Conservation (phyloP, 352 stramenopile genomes). For the Phytopythium mirpurense region DNA sequence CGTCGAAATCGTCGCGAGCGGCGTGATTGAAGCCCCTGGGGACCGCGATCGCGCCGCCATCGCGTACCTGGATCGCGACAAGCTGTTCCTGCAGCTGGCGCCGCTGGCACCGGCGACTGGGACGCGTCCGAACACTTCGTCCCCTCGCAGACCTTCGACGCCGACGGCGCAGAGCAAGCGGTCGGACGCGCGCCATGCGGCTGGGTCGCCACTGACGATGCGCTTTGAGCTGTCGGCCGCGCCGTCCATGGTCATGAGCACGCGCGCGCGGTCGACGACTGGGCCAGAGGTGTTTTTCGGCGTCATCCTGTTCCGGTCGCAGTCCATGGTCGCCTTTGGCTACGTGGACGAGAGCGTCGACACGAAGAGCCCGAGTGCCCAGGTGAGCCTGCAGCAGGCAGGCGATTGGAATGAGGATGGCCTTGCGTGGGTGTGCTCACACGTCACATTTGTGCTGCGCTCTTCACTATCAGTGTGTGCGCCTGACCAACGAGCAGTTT, state of each 20-base stretch:
- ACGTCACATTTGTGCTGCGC: not conserved
- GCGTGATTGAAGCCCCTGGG: conserved; percentile 32
- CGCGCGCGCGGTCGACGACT: conserved; percentile 23
- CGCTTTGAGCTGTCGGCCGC: conserved; percentile 57
- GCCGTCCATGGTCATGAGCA: conserved; percentile 45
- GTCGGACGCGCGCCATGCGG: conserved; percentile 2
- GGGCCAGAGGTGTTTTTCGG: conserved; percentile 39
- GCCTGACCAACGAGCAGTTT: conserved; percentile 59
- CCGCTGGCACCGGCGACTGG: conserved; percentile 4
- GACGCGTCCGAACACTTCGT: not conserved
- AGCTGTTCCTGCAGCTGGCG: conserved; percentile 23
- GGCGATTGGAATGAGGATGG: too few species aligned
- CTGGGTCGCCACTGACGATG: conserved; percentile 3
- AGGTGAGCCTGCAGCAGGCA: too few species aligned
- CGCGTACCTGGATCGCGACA: conserved; percentile 37
- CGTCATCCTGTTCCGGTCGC: conserved; percentile 52
- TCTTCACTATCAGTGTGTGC: conserved; percentile 19
- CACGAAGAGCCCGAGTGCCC: not conserved
- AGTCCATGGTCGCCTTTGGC: conserved; percentile 58
- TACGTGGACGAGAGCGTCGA: conserved; percentile 34
- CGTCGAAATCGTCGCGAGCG: conserved; percentile 39
- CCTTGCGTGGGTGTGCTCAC: too few species aligned
- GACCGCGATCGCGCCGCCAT: conserved; percentile 34
- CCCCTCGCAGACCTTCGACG: not conserved
- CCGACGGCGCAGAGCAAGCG: not conserved